A percentile compares a stretch with the other conserved stretches of the same genome.
Conservation (phyloP, 148 eudicot species). For the Chenopodium berlandieri region DNA sequence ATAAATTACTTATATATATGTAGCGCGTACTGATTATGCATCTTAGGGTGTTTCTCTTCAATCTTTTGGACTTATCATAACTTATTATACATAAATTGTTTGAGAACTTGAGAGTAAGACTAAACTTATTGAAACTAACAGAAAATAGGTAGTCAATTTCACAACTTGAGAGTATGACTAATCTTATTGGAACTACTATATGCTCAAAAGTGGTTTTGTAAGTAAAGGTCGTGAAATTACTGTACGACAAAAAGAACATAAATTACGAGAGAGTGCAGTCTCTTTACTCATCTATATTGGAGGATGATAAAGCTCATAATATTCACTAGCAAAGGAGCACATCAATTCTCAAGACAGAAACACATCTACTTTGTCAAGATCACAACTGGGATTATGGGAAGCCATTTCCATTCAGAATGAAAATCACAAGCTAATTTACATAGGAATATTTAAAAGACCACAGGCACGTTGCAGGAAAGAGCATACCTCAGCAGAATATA, state of each 20-base stretch:
- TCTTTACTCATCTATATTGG: not conserved
- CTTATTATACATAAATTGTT: too few species aligned
- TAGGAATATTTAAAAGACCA: not conserved
- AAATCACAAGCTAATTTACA: not conserved
- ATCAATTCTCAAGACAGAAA: not conserved
- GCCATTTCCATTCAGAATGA: not conserved
- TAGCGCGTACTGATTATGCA: too few species aligned
- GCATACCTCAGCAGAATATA: conserved; percentile 66
- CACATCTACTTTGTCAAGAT: not conserved
- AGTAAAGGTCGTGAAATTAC: not conserved
- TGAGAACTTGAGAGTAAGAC: too few species aligned
- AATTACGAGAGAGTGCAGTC: not conserved
- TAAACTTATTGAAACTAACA: too few species aligned
- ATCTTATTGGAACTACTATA: too few species aligned
- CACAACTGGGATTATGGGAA: too few species aligned
- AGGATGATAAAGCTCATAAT: not conserved
- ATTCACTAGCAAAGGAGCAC: not conserved
- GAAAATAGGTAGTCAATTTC: too few species aligned
- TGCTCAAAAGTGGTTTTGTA: too few species aligned
- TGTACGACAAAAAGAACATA: not conserved
- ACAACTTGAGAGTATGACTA: too few species aligned
- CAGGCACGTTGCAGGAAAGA: not conserved
- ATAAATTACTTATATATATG: too few species aligned
- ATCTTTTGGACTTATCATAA: too few species aligned
- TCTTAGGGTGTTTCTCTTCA: too few species aligned